These are phyloP conservation scores for Rheum nobile DNA, from an alignment of 148 eudicot genomes.

Conservation along the genomic window DNA sequence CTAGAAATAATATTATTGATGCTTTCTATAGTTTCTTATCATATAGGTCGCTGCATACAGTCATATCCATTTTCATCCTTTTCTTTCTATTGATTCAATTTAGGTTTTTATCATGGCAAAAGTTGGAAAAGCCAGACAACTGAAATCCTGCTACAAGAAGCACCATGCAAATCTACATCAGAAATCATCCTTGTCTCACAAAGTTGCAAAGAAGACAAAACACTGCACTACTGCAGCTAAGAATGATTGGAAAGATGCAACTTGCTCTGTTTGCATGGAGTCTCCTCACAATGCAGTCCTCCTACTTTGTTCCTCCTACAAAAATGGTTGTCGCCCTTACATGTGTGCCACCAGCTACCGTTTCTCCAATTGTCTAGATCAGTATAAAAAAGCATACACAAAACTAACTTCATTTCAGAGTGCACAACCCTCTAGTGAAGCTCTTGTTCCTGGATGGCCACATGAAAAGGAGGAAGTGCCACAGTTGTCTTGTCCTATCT, in stretches of 20 bases:
- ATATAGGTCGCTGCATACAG: background rate
- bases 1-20: background rate
- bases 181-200: constrained; percentile 29
- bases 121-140: constrained; percentile 35
- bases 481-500: constrained; percentile 65
- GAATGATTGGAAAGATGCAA: constrained; percentile 45
- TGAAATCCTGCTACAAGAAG: constrained; percentile 21
- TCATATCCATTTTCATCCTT: background rate
- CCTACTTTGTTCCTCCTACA: constrained; percentile 43
- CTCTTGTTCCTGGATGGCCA: constrained; percentile 14
- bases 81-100: background rate
- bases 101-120: constrained; percentile 46
- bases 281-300: constrained; percentile 56
- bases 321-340: constrained; percentile 52
- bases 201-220: constrained; percentile 25
- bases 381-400: constrained; percentile 40
- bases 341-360: constrained; percentile 50
- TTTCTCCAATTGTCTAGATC: constrained; percentile 46
- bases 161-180: constrained; percentile 17
- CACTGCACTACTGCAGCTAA: constrained; percentile 18
- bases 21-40: background rate
- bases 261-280: constrained; percentile 52
- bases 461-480: constrained; percentile 25
- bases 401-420: constrained; percentile 25
- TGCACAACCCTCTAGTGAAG: constrained; percentile 6